Conservation (phyloP, 805 yeast species). For the Candida pini region DNA sequence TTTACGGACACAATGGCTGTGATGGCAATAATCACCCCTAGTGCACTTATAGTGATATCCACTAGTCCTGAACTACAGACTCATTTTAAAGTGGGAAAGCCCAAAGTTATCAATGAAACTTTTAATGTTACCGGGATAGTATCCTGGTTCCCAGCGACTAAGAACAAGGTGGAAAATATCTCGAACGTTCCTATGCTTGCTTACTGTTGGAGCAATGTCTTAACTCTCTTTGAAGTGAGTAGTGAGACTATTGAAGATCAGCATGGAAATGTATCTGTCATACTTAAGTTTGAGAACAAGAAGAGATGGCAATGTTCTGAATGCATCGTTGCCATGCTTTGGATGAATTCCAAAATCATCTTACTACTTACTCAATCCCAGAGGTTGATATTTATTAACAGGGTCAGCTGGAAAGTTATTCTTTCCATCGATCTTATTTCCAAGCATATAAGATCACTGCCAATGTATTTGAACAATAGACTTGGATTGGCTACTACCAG, state of each 20-base stretch:
- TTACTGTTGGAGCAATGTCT: slow-evolving; percentile 60
- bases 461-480: slow-evolving; percentile 7
- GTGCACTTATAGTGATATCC: slow-evolving; percentile 47
- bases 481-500: slow-evolving; percentile 10
- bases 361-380: slow-evolving; percentile 41
- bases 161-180: slow-evolving; percentile 18
- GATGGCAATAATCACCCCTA: slow-evolving; percentile 53
- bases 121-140: slow-evolving; percentile 40
- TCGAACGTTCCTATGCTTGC: slow-evolving; percentile 45
- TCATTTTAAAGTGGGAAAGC: slow-evolving; percentile 48
- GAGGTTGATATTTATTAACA: slow-evolving; percentile 37
- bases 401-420: slow-evolving; percentile 31
- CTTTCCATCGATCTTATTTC: slow-evolving; percentile 33
- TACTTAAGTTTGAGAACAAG: slow-evolving; percentile 33
- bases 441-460: slow-evolving; percentile 30
- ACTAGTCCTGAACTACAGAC: slow-evolving; percentile 45
- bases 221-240: slow-evolving; percentile 50
- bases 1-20: slow-evolving; percentile 54
- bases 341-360: slow-evolving; percentile 43
- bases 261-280: slow-evolving; percentile 17
- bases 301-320: slow-evolving; percentile 42
- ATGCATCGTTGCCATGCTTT: slow-evolving; percentile 47
- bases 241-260: slow-evolving; percentile 26
- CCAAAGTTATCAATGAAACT: slow-evolving; percentile 31
- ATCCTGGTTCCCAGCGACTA: slow-evolving; percentile 59